Evolutionary conservation across 345 rosid genomes (phyloP).

Genomic region (Melaleuca quinquenervia): DNA sequence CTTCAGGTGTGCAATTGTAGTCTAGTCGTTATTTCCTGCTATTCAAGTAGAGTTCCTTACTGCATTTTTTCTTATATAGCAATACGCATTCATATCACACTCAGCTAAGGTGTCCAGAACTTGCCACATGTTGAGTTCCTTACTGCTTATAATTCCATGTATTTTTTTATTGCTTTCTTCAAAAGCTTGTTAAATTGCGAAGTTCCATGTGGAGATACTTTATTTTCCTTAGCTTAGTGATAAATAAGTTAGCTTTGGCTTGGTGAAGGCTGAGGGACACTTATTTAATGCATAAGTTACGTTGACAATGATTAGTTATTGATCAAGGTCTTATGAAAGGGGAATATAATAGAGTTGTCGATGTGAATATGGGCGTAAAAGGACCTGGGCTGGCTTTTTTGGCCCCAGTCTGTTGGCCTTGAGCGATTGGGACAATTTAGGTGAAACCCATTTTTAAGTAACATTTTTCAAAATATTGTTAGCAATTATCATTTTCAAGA

Average conservation of each 20-base stretch:
- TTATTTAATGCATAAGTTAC: neutral
- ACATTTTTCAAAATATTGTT: neutral
- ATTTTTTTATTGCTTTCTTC: neutral
- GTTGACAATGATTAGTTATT: neutral
- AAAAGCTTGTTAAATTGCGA: neutral
- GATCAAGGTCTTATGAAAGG: neutral
- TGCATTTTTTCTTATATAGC: too few relatives aligned
- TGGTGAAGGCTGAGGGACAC: neutral
- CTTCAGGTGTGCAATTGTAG: constrained; percentile 44
- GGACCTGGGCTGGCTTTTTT: neutral
- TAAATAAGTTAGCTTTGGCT: too few relatives aligned
- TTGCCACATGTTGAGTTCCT: neutral
- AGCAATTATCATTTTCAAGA: neutral
- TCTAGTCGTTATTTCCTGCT: neutral
- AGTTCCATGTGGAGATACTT: neutral
- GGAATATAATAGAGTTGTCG: neutral
- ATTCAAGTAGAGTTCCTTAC: neutral
- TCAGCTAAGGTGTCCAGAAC: neutral
- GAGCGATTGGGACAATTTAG: neutral
- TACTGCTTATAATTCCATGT: neutral
- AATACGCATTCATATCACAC: neutral
- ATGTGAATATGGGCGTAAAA: neutral
- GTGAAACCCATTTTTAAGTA: neutral
- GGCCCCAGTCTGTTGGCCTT: neutral
- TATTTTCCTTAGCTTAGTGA: too few relatives aligned